These are phyloP conservation scores for Saturnispora bothae DNA, from an alignment of 805 yeast genomes.

Conservation along the genomic window DNA sequence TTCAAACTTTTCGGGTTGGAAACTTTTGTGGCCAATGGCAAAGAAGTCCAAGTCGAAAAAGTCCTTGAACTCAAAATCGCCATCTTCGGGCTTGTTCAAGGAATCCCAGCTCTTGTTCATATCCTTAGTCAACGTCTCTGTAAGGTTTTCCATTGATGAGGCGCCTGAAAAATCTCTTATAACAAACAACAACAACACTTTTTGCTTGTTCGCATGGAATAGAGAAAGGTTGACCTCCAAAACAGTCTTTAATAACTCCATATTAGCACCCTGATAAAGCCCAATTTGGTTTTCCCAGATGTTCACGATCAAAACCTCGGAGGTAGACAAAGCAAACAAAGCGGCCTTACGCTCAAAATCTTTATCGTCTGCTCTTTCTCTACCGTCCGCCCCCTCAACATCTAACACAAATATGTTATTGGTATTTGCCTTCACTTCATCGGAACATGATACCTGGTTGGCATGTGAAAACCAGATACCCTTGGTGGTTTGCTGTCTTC, in stretches of 20 bases:
- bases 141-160: constrained; percentile 67
- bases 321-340: constrained; percentile 82
- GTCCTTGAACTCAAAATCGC: constrained; percentile 47
- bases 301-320: constrained; percentile 83
- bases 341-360: constrained; percentile 97
- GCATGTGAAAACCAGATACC: constrained; percentile 73
- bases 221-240: constrained; percentile 88
- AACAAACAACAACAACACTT: constrained; percentile 70
- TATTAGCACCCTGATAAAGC: constrained; percentile 92
- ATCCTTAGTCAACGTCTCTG: constrained; percentile 60
- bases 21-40: constrained; percentile 74
- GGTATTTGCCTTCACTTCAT: constrained; percentile 10
- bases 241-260: constrained; percentile 91
- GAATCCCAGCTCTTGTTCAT: constrained; percentile 68
- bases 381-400: constrained; percentile 98
- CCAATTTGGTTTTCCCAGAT: constrained; percentile 98
- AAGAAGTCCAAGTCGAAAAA: constrained; percentile 80
- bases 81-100: constrained; percentile 61
- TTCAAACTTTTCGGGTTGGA: constrained; percentile 63
- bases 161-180: constrained; percentile 86
- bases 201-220: constrained; percentile 52
- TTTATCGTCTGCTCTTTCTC: constrained; percentile 97
- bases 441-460: constrained; percentile 24
- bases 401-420: constrained; percentile 67
- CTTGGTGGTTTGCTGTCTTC: constrained; percentile 83